Percentiles rank a stretch among this genome's conserved stretches.
These are phyloP conservation scores for Fragaria nilgerrensis DNA, from an alignment of 306 rosid genomes.

Conservation along the genomic window DNA sequence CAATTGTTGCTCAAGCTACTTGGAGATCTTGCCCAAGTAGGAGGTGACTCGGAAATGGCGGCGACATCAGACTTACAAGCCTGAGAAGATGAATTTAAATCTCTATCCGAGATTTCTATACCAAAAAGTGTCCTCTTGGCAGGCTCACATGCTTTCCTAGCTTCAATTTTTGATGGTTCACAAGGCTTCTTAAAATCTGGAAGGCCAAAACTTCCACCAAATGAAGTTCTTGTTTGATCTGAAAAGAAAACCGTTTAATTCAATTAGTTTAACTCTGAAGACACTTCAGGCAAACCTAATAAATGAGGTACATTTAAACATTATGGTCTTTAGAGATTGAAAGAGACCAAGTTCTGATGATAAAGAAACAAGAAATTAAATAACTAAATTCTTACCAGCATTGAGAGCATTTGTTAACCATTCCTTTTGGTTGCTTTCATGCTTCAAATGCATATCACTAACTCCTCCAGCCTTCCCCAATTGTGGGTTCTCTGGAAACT, in stretches of 20 bases:
- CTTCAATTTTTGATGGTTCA: slow-evolving; percentile 22
- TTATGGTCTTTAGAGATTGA: neutral
- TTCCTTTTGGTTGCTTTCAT: slow-evolving; percentile 2
- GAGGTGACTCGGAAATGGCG: slow-evolving; percentile 41
- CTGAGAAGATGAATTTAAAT: slow-evolving; percentile 32
- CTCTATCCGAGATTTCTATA: slow-evolving; percentile 40
- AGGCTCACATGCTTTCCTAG: slow-evolving; percentile 5
- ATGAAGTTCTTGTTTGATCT: slow-evolving; percentile 21
- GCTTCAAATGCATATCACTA: slow-evolving; percentile 5
- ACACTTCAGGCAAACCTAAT: neutral
- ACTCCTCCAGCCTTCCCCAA: neutral
- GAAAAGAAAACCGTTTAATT: slow-evolving; percentile 1
- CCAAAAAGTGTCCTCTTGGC: slow-evolving; percentile 45
- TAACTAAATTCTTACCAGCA: slow-evolving; percentile 19
- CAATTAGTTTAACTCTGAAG: neutral
- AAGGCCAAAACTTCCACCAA: slow-evolving; percentile 11
- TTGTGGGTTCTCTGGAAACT: slow-evolving; percentile 12
- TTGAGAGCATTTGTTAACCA: slow-evolving; percentile 9
- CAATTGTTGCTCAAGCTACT: slow-evolving; percentile 54
- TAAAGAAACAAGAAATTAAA: neutral
- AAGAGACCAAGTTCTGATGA: neutral
- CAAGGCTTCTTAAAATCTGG: slow-evolving; percentile 23
- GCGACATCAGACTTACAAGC: slow-evolving; percentile 40
- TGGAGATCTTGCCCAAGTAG: slow-evolving; percentile 55
- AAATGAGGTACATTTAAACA: neutral